phyloP scores from a whole-genome alignment of 768 basidiomycete species.

The Amanita pallidorosea region DNA sequence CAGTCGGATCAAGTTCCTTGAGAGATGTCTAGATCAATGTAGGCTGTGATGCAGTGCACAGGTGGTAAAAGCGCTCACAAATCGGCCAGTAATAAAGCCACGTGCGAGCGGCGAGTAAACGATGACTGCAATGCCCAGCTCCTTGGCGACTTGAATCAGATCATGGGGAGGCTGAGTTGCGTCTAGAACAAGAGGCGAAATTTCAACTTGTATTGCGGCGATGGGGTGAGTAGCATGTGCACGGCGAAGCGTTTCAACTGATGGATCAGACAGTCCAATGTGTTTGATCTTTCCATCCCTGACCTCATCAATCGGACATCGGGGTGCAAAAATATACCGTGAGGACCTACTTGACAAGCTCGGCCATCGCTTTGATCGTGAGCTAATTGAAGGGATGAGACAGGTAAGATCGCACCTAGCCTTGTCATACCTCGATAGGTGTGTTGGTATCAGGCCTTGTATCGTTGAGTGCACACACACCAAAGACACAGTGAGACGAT shows the following conservation, averaged over 20 bases:
- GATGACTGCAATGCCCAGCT: slow-evolving; percentile 33
- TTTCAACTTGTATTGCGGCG: slow-evolving; percentile 33
- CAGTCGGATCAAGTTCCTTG: slow-evolving; percentile 28
- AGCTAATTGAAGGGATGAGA: slow-evolving; percentile 8
- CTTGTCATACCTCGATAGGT: slow-evolving; percentile 16
- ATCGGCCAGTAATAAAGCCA: slow-evolving; percentile 37
- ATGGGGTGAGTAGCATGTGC: slow-evolving; percentile 36
- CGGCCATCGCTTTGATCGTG: slow-evolving; percentile 22
- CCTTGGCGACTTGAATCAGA: slow-evolving; percentile 26
- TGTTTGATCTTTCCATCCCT: slow-evolving; percentile 34
- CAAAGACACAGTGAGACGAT: not conserved
- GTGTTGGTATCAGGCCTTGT: slow-evolving; percentile 13
- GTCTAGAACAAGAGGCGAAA: slow-evolving; percentile 31
- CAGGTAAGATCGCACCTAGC: not conserved
- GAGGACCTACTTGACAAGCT: slow-evolving; percentile 23
- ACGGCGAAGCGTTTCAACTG: slow-evolving; percentile 30
- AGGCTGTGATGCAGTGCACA: not conserved
- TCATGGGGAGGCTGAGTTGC: slow-evolving; percentile 28
- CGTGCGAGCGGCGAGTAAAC: slow-evolving; percentile 40
- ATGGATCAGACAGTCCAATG: slow-evolving; percentile 43
- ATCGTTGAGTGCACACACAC: not conserved
- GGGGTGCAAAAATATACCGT: slow-evolving; percentile 11
- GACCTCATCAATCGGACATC: slow-evolving; percentile 1
- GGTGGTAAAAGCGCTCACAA: slow-evolving; percentile 14
- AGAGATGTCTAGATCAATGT: slow-evolving; percentile 19